phyloP scores from a whole-genome alignment of 176 grass and related monocot species.

The Ensete glaucum region DNA sequence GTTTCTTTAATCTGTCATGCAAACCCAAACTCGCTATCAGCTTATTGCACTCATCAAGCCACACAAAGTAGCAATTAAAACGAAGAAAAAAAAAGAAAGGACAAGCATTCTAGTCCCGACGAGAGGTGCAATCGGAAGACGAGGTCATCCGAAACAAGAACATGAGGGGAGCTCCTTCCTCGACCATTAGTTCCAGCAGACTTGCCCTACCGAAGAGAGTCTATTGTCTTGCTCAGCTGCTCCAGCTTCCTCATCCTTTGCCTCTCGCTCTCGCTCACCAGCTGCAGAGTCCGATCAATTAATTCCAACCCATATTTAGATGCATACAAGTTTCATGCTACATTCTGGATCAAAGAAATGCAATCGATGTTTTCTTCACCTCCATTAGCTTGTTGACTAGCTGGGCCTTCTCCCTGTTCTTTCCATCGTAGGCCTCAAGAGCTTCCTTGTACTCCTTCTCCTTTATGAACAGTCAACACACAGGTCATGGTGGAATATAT shows the following conservation, averaged over 20 bases:
- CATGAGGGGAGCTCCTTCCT: background rate
- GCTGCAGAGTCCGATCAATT: constrained; percentile 19
- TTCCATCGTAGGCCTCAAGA: constrained; percentile 79
- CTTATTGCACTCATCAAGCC: too few relatives aligned
- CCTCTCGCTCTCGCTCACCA: constrained; percentile 89
- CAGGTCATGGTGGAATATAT: too few relatives aligned
- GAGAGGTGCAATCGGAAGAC: too few relatives aligned
- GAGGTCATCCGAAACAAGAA: too few relatives aligned
- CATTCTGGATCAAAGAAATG: background rate
- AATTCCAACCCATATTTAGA: background rate
- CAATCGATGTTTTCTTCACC: constrained; percentile 21
- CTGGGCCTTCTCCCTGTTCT: constrained; percentile 82
- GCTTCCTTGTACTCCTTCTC: constrained; percentile 90
- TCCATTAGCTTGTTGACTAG: constrained; percentile 81
- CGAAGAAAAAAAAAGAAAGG: too few relatives aligned
- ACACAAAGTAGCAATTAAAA: too few relatives aligned
- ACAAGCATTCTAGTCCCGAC: too few relatives aligned
- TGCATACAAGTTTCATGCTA: too few relatives aligned
- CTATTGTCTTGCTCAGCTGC: constrained; percentile 84
- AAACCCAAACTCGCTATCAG: too few relatives aligned
- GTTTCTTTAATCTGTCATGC: too few relatives aligned
- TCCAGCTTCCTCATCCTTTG: constrained; percentile 95
- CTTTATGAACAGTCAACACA: constrained; percentile 27
- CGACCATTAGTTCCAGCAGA: background rate
- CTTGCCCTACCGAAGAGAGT: constrained; percentile 44